Base-by-base conservation (phyloP, 2,329 filamentous ascomycete genomes). In the Fusarium sp. region DNA sequence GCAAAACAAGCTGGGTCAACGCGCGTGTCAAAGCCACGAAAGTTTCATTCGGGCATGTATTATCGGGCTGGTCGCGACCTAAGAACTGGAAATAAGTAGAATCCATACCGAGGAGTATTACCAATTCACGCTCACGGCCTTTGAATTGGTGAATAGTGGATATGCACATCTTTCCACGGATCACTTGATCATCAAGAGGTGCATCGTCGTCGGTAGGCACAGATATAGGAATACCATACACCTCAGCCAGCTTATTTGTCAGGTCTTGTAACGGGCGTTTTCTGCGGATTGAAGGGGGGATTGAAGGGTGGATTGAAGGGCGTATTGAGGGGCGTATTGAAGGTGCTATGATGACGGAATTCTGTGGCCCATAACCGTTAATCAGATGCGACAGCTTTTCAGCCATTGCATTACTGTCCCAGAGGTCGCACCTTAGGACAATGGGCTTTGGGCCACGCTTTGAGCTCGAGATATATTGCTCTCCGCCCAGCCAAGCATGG, bases 111-210 rank as follows among this genome's bases (percentile, higher is more conserved):
- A 76, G 60, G 4, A 78, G 58, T 43, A 79, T 74, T 6, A 79
- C 45, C 3, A 79, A 55, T 38, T 77, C 62, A 18, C 77, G 76
- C 62, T 79, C 77, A 44, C 69, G 75, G 7, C 77, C 77, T 44
- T 79, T 79, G 62, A 79, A 79, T 41, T 78, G 75, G 38, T 79
- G 77, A 45, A 77, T 77, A 0, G 75, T 78, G 16, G 76, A 77
- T 13, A 78, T 61, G 12, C 74, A 75, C 22, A 79, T 15, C 54
- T 79, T 79, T 13, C 75, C 74, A 6, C 65, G 20, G 8, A 73
- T 75, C 8, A 77, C 72, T 4, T 27, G 55, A 20, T 78, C 67
- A 25, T 79, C 54, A 4, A 78, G 49, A 22, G 67, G 54, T 8
- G 55, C 53, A 4, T 78, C 76, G 3, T 78, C 75, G 11, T 69